Base-by-base conservation (phyloP, 2,329 filamentous ascomycete species). In the Neofusicoccum ribis region DNA sequence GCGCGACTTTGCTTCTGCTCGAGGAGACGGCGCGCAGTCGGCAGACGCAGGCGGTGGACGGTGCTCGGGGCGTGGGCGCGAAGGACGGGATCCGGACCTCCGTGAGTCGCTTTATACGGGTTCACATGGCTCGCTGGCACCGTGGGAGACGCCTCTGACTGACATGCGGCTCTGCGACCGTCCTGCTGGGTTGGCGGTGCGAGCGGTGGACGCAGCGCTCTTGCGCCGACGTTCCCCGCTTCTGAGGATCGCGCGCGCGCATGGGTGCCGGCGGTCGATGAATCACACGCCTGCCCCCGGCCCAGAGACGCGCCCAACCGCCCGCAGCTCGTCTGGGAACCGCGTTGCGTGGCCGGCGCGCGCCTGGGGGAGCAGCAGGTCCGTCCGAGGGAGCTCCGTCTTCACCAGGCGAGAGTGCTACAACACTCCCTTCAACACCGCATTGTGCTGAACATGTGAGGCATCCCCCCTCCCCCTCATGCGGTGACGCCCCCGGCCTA, bases 91-190 rank as follows among this genome's bases (percentile, higher is more conserved):
- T 23, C 3, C n/a, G 34, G 14, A 27, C 9, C 20, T 47, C 37
- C 52, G 8, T 20, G 41, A 60, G 39, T 60, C 41, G 49, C 49
- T 54, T 52, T 63, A 63, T 63, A 54, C 61, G n/a, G 61, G 11
- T 56, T 63, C 61, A 63, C 61, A 63, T 63, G 61, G 61, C 47
- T n/a, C 31, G 46, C 27, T 9, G 23, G 36, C n/a, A 41, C 41
- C 23, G 56, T 60, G 56, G 27, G 43, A 46, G 60, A 54, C 17
- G 49, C 23, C 37, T 54, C 37, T 63, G 61, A 63, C 61, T 63
- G 49, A 23, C 41, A 54, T 63, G 61, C 61, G 61, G 61, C 61
- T 63, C 61, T 63, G 61, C 49, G 49, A 52, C 60, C 60, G 37
- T 14, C 20, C 36, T 23, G 41, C 37, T 54, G 49, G 61, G 50